Evolutionary conservation across 2,329 filamentous ascomycete species (phyloP).

Genomic region (Colletotrichum musicola): DNA sequence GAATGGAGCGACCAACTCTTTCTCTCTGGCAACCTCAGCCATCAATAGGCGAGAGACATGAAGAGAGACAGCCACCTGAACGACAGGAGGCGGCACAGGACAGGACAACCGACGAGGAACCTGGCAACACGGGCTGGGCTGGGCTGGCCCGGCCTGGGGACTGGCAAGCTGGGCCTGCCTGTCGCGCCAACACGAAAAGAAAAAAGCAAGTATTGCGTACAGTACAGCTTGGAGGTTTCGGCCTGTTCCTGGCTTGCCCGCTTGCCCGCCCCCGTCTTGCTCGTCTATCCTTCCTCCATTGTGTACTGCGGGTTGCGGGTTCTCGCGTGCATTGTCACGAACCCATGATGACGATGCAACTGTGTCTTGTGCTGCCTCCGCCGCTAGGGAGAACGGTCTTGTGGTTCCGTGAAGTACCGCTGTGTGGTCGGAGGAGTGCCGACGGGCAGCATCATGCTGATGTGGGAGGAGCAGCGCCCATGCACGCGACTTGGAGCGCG

Average conservation of each 20-base stretch:
- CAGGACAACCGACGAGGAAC: neutral
- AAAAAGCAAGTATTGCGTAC: constrained; percentile 1
- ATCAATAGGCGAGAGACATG: constrained; percentile 25
- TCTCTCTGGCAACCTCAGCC: constrained; percentile 4
- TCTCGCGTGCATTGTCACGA: neutral
- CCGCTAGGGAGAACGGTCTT: constrained; percentile 1
- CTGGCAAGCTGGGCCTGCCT: neutral
- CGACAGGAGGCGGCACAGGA: constrained; percentile 23
- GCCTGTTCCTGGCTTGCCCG: too few species aligned
- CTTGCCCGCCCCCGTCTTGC: too few species aligned
- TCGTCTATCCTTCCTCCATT: too few species aligned
- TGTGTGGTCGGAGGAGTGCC: constrained; percentile 13
- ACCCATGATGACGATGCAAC: constrained; percentile 6
- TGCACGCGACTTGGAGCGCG: constrained; percentile 21
- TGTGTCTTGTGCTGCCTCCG: constrained; percentile 15
- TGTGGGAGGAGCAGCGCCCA: neutral
- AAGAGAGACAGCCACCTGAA: constrained; percentile 15
- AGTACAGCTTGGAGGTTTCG: too few species aligned
- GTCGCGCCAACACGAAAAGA: neutral
- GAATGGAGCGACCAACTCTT: neutral
- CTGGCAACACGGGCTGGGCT: neutral
- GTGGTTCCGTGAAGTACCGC: constrained; percentile 4
- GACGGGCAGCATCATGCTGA: constrained; percentile 13
- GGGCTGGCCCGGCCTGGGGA: too few species aligned
- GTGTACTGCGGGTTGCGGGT: too few species aligned